Base-by-base conservation (phyloP, 179 eudicot genomes). In the Patellifolia procumbens region DNA sequence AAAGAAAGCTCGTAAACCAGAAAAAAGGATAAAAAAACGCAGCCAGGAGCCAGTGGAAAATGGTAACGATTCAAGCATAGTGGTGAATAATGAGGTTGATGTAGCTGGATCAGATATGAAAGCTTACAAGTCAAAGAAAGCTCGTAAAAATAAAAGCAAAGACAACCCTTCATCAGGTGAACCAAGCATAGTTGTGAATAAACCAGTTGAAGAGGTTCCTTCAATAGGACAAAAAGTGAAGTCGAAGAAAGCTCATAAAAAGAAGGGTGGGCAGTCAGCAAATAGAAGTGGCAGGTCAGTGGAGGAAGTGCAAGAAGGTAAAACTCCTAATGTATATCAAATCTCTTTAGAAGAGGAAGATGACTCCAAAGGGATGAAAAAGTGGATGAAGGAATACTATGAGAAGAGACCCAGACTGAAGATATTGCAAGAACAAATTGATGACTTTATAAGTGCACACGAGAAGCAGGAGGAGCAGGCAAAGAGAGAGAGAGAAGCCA, bases 301-400 rank as follows among this genome's bases (percentile, higher is more conserved):
- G 51, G 82, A 78, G 73, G 78, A 68, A 62, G 79, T 48, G 73
- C 83, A 24, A 68, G 86, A 76, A 79, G 75, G 55, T 65, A 74
- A 65, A 67, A 70, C 75, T 60, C 67, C 73, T 43, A 88, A 82
- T 59, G 83, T 85, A 69, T 88, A 87, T 85, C 81, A 89, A 79
- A 85, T 93, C 68, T 86, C 94, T 76, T 89, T 91, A 31, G 98
- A 91, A 43, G 97, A 91, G 29, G 97, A 90, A 59, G 95, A 90
- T 79, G 83, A 71, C 81, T 84, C 92, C 17, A 86, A 78, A 77
- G 98, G 98, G 79, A 92, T 92, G 95, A 90, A 79, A 89, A 90
- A 87, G 78, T 93, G 97, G 97, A 83, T 89, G 31, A 83, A 80
- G 75, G 87, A 87, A 76, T 92, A 86, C 78, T 82, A 90, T 51